A percentile compares a stretch with the other conserved stretches of the same genome.
These are phyloP conservation scores for Meira miltonrushii DNA, from an alignment of 1,284 basidiomycete species.

Conservation along the genomic window DNA sequence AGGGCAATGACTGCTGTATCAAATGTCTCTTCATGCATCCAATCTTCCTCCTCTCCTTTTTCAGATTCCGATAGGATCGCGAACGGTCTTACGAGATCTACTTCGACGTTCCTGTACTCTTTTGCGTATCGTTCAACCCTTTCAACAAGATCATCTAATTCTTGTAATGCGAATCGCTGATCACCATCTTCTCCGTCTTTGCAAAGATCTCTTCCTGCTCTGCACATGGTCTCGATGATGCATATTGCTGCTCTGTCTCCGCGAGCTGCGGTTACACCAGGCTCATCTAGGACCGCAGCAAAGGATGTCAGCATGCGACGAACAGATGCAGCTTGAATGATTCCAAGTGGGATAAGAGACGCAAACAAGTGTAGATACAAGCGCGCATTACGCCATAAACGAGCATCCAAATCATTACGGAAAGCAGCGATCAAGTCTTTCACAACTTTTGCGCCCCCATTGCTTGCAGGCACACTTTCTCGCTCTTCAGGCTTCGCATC, in stretches of 20 bases:
- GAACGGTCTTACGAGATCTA: constrained; percentile 21
- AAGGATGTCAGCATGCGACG: constrained; percentile 72
- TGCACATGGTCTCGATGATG: constrained; percentile 71
- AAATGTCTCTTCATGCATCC: constrained; percentile 42
- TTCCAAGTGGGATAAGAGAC: constrained; percentile 57
- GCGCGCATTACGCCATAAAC: constrained; percentile 48
- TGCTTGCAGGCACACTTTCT: neutral
- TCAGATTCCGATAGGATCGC: constrained; percentile 25
- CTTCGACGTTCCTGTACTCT: constrained; percentile 28
- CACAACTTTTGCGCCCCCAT: constrained; percentile 35
- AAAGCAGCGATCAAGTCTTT: constrained; percentile 46
- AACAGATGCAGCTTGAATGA: constrained; percentile 72
- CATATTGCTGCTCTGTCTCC: constrained; percentile 78
- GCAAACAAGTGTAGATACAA: constrained; percentile 36
- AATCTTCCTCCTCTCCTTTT: constrained; percentile 17
- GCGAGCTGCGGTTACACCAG: constrained; percentile 77
- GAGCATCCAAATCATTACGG: constrained; percentile 39
- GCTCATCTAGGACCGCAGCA: constrained; percentile 77
- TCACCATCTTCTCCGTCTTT: constrained; percentile 12
- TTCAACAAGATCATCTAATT: constrained; percentile 41
- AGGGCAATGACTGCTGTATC: constrained; percentile 37
- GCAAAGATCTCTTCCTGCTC: constrained; percentile 37
- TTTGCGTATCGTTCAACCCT: constrained; percentile 31
- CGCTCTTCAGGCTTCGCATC: neutral
- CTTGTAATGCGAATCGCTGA: constrained; percentile 6